These are phyloP conservation scores for Fusarium sp. DNA, from an alignment of 2,329 filamentous ascomycete species.

Conservation along the genomic window DNA sequence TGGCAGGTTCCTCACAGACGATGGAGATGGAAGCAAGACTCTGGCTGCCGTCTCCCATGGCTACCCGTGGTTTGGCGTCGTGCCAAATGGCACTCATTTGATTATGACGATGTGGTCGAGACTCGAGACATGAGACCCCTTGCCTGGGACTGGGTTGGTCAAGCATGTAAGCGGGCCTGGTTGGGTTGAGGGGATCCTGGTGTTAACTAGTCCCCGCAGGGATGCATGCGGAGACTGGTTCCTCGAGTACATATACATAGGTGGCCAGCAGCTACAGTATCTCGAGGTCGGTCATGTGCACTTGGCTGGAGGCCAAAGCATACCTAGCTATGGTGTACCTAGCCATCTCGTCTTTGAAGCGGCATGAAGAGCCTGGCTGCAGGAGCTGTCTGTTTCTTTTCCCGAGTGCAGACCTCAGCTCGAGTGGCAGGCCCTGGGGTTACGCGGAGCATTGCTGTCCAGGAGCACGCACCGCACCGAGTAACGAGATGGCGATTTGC, in stretches of 20 bases:
- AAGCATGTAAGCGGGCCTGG: neutral
- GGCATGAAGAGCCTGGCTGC: neutral
- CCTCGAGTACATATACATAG: too few relatives aligned
- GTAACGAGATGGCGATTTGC: slow-evolving; percentile 22
- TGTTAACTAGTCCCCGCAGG: neutral
- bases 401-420: slow-evolving; percentile 9
- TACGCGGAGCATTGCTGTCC: slow-evolving; percentile 2
- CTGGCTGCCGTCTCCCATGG: slow-evolving; percentile 2
- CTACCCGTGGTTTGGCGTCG: slow-evolving; percentile 20
- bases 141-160: slow-evolving; percentile 1
- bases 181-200: neutral
- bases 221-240: neutral
- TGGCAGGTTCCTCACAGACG: slow-evolving; percentile 3
- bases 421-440: slow-evolving; percentile 8
- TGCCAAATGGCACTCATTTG: neutral
- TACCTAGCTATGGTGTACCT: too few relatives aligned
- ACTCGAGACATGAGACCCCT: slow-evolving; percentile 10
- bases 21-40: neutral
- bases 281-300: slow-evolving; percentile 12
- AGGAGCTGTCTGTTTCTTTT: neutral
- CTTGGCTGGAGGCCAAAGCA: neutral
- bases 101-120: slow-evolving; percentile 16
- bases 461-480: neutral
- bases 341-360: too few relatives aligned
- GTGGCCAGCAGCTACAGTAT: neutral